These are phyloP conservation scores for Neocallimastix lanati DNA, from an alignment of 192 early-diverging fungal species.

Conservation along the genomic window DNA sequence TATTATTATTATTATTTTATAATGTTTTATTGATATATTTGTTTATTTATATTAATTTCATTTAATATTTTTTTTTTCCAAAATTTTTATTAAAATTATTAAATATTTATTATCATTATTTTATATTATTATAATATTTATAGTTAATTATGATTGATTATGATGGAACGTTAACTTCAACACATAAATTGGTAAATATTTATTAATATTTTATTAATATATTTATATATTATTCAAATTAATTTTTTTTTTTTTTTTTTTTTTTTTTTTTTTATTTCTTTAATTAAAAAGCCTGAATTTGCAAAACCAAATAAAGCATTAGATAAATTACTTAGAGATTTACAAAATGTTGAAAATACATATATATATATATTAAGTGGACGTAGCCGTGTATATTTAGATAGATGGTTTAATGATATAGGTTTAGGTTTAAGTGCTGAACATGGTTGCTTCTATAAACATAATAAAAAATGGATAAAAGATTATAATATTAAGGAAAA, in stretches of 20 bases:
- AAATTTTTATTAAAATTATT: no score
- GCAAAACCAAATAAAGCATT: neutral
- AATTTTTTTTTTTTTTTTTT: conserved; percentile 7
- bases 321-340: neutral
- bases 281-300: neutral
- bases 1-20: no score
- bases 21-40: no score
- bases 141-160: neutral
- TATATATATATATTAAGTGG: neutral
- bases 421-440: conserved; percentile 32
- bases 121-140: neutral
- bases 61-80: no score
- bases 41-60: no score
- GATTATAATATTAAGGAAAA: neutral
- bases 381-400: neutral
- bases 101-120: no score
- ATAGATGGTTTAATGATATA: neutral
- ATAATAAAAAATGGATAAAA: conserved; percentile 20
- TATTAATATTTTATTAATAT: no score
- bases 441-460: conserved; percentile 50
- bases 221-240: neutral
- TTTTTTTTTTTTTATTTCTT: neutral
- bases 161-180: neutral
- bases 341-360: neutral
- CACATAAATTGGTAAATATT: neutral